Evolutionary conservation across 2,329 filamentous ascomycete genomes (phyloP), one percentile per base, ranked within the genome.

Genomic region (Aspergillus alliaceus): DNA sequence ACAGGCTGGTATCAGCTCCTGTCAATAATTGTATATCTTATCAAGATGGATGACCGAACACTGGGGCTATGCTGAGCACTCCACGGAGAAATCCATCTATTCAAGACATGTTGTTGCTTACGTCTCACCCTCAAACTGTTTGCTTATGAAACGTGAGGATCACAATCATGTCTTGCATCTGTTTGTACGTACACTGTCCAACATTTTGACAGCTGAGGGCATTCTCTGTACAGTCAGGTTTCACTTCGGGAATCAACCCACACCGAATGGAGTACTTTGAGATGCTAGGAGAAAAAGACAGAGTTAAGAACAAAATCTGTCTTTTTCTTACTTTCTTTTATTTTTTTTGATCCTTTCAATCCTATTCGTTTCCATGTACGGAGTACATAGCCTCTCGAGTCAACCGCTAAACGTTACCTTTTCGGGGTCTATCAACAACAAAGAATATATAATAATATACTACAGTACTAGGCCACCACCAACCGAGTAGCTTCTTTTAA

Each of bases 121-220:
- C 44, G 44, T 48, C 25, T 48, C 44, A 48, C n/a, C 29, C 27
- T 32, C 29, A 47, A 44, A 54, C 31, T 47, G 40, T 54, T 35
- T 54, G 51, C 39, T 34, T 46, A 24, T 29, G 39, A 25, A 31
- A 34, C 27, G 12, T 32, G 18, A 37, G 50, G 32, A 39, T 22
- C 18, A 4, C 18, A 29, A 52, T 27, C 31, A 52, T 52, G 51
- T 25, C 51, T 54, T 37, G 40, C 51, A 24, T 18, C 25, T 35
- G 51, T 27, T 54, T 48, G 40, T 35, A 54, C 32, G n/a, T 31
- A 37, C 51, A 53, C 46, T 34, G 22, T 37, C 48, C n/a, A 37
- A 39, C 14, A 27, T 27, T 46, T 35, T 15, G 27, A 22, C 15
- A 32, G 18, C 24, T 32, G 29, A 18, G 6, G n/a, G n/a, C 14